Base-by-base conservation (phyloP, 2,329 filamentous ascomycete genomes). In the Fusarium sulawesiense region DNA sequence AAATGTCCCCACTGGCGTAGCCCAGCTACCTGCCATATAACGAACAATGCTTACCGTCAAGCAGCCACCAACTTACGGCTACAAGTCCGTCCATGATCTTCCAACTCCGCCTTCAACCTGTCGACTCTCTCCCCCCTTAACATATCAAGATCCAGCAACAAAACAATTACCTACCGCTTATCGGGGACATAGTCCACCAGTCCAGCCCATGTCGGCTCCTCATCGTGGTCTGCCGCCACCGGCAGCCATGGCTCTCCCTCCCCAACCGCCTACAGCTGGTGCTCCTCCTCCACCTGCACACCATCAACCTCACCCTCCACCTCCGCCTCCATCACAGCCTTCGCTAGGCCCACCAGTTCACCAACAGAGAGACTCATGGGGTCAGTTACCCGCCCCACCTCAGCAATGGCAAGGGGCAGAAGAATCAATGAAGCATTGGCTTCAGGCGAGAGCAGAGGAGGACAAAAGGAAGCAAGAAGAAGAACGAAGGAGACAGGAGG, bases 401-500 rank as follows among this genome's bases (percentile, higher is more conserved):
- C 85, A 87, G 42, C 87, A 89, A 77, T 92, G 90, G 87, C 88
- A 91, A 75, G 87, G 86, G 49, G 84, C 87, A 34, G 91, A 93
- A 74, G 91, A 93, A 40, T 86, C 89, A 4, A 92, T 92, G 89
- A 88, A 87, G 66, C 87, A 85, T 57, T 94, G 91, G 91, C 82
- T 93, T 23, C 80, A 87, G 57, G 89, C 91, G 56, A 93, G 90
- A 78, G 83, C 88, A 1, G 92, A 94, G 78, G 92, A 94, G 76
- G 92, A 94, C 75, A 88, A 85, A 76, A 86, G 89, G 65, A 89
- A 83, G 76, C 91, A 93, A 79, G 91, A 94, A 79, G 91, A 93
- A 79, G 91, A 93, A 79, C 91, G 86, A 73, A 88, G 86, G 23
- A 83, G 83, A 45, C 87, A 89, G 73, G 92, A 93, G 78, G 91